These are phyloP conservation scores for Rhizophagus sp. DNA, from an alignment of 192 early-diverging fungal genomes.

Conservation along the genomic window DNA sequence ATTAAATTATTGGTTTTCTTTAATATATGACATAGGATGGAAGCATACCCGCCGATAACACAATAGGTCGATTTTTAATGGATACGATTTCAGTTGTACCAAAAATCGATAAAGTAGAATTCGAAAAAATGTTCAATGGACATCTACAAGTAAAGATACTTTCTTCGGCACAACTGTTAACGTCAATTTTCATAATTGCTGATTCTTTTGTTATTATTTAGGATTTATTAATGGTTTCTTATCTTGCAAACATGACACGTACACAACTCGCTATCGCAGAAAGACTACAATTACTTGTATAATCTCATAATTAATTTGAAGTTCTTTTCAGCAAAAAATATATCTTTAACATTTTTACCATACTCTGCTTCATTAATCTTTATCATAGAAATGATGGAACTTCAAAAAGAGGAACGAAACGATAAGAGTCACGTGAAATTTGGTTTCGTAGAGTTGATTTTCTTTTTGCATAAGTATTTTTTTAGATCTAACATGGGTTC, in stretches of 20 bases:
- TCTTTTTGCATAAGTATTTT: too few relatives aligned
- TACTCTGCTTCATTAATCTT: too few relatives aligned
- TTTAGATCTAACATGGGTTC: too few relatives aligned
- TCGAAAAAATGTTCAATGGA: conserved; percentile 92
- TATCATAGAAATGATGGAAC: too few relatives aligned
- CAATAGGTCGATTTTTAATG: conserved; percentile 89
- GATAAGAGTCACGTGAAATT: too few relatives aligned
- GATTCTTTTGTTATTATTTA: conserved; percentile 32
- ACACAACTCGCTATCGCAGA: conserved; percentile 95
- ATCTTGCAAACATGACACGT: conserved; percentile 93
- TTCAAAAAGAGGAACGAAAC: too few relatives aligned
- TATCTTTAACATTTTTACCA: too few relatives aligned
- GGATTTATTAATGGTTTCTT: conserved; percentile 95
- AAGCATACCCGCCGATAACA: conserved; percentile 62
- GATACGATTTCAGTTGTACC: conserved; percentile 91
- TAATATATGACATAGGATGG: conserved; percentile 37
- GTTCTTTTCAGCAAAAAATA: too few relatives aligned
- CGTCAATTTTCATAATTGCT: background rate
- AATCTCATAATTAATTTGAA: conserved; percentile 19
- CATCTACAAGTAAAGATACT: conserved; percentile 62
- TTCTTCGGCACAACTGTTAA: background rate
- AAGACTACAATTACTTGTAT: conserved; percentile 78
- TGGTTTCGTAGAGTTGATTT: too few relatives aligned
- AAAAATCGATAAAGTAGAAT: conserved; percentile 78
- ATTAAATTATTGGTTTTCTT: background rate